A percentile compares a stretch with the other conserved stretches of the same genome.
Evolutionary conservation across 2,329 filamentous ascomycete genomes (phyloP).

Genomic region (Aspergillus sergii): DNA sequence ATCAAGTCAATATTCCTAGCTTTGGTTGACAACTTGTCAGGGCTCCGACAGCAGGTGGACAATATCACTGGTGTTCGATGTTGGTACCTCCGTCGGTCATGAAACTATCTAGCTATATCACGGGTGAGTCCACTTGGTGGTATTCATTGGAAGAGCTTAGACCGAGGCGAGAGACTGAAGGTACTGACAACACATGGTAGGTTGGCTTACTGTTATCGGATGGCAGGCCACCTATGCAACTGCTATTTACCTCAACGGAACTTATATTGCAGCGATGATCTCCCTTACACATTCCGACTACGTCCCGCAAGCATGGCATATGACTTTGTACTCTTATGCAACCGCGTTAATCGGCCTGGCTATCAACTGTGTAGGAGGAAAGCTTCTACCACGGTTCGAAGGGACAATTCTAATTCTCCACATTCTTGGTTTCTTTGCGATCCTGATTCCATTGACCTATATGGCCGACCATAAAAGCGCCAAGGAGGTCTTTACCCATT

Average conservation of each 20-base stretch:
- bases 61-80: constrained; percentile 46
- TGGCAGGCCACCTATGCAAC: constrained; percentile 48
- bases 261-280: constrained; percentile 40
- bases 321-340: constrained; percentile 52
- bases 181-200: constrained; percentile 16
- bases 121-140: constrained; percentile 22
- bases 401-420: constrained; percentile 53
- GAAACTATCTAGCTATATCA: constrained; percentile 43
- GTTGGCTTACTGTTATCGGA: constrained; percentile 45
- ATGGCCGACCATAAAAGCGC: constrained; percentile 46
- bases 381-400: constrained; percentile 51
- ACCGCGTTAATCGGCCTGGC: constrained; percentile 41
- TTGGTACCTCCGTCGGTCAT: constrained; percentile 39
- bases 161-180: not conserved
- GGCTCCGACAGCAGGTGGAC: constrained; percentile 39
- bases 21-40: constrained; percentile 15
- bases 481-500: constrained; percentile 50
- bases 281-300: constrained; percentile 43
- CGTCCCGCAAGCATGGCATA: constrained; percentile 49
- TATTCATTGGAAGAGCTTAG: not conserved
- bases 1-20: not conserved
- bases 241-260: constrained; percentile 35
- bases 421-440: constrained; percentile 55
- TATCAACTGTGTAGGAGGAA: constrained; percentile 49
- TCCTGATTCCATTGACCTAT: constrained; percentile 51